A percentile compares a stretch with the other conserved stretches of the same genome.
These are phyloP conservation scores for Hermanozyma aechmeae DNA, from an alignment of 805 yeast species.

Conservation along the genomic window DNA sequence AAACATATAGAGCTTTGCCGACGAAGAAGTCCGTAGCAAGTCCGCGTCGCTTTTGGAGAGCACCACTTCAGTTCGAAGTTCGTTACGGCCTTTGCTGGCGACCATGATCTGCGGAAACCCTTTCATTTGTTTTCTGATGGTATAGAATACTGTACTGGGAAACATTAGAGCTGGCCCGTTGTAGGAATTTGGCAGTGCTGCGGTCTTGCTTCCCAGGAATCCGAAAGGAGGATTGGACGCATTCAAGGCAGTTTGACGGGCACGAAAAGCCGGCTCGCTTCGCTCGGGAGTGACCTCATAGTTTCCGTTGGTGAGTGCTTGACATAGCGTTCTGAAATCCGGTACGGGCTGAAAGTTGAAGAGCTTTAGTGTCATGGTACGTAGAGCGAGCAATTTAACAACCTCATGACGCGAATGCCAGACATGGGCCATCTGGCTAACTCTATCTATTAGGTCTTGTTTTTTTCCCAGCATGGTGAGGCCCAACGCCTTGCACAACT, in stretches of 20 bases:
- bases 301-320: too few species aligned
- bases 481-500: slow-evolving; percentile 40
- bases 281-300: too few species aligned
- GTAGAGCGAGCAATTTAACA: slow-evolving; percentile 36
- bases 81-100: slow-evolving; percentile 37
- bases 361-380: slow-evolving; percentile 33
- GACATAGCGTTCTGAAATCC: slow-evolving; percentile 17
- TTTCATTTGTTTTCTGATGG: slow-evolving; percentile 35
- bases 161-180: slow-evolving; percentile 35
- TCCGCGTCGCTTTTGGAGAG: slow-evolving; percentile 34
- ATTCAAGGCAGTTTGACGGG: too few species aligned
- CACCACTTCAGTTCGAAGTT: slow-evolving; percentile 23
- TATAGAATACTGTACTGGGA: slow-evolving; percentile 49
- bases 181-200: too few species aligned
- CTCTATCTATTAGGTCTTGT: slow-evolving; percentile 46
- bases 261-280: too few species aligned
- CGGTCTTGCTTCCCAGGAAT: too few species aligned
- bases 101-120: slow-evolving; percentile 40
- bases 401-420: slow-evolving; percentile 32
- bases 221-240: too few species aligned
- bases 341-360: slow-evolving; percentile 28
- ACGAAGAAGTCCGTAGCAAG: slow-evolving; percentile 15
- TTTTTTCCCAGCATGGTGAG: slow-evolving; percentile 51
- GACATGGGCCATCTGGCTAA: slow-evolving; percentile 35
- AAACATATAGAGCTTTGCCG: slow-evolving; percentile 38